Evolutionary conservation across 768 basidiomycete genomes (phyloP).

Genomic region (Trametes coccinea): DNA sequence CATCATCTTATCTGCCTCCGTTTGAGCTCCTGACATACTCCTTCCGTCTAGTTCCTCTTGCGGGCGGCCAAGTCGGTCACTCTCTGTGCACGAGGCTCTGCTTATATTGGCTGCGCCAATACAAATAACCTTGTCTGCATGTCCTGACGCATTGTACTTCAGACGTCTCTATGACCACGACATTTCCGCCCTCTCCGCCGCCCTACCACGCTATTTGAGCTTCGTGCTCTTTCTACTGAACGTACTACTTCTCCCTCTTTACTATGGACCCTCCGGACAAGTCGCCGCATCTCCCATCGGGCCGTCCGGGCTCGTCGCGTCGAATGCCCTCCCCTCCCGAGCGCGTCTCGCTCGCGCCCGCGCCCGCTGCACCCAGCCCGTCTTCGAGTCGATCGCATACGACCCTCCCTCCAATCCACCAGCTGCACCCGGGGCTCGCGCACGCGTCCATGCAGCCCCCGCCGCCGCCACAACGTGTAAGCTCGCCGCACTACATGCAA

Average conservation of each 20-base stretch:
- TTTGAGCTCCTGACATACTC: slow-evolving; percentile 23
- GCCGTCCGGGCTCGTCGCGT: slow-evolving; percentile 29
- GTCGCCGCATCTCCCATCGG: slow-evolving; percentile 36
- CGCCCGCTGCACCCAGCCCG: slow-evolving; percentile 14
- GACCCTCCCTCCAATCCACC: slow-evolving; percentile 64
- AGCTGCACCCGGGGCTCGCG: slow-evolving; percentile 64
- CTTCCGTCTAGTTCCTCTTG: slow-evolving; percentile 27
- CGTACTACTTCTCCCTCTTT: slow-evolving; percentile 7
- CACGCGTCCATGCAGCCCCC: slow-evolving; percentile 43
- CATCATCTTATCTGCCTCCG: slow-evolving; percentile 31
- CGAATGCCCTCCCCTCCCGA: slow-evolving; percentile 30
- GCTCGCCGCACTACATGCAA: slow-evolving; percentile 22
- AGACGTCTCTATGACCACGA: slow-evolving; percentile 27
- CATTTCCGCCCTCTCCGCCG: slow-evolving; percentile 18
- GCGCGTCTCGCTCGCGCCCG: slow-evolving; percentile 29
- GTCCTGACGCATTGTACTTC: slow-evolving; percentile 15
- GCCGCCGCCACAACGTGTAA: slow-evolving; percentile 29
- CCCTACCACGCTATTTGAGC: slow-evolving; percentile 20
- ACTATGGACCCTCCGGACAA: slow-evolving; percentile 41
- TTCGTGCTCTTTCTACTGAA: slow-evolving; percentile 4
- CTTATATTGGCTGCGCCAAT: slow-evolving; percentile 19
- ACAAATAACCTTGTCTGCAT: slow-evolving; percentile 21
- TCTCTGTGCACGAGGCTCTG: slow-evolving; percentile 27
- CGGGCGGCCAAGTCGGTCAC: slow-evolving; percentile 25
- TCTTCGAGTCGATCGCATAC: slow-evolving; percentile 29